Percentiles rank a stretch among this genome's conserved stretches.
Conservation (phyloP, 257 asterid species). For the Verbascum thapsus region DNA sequence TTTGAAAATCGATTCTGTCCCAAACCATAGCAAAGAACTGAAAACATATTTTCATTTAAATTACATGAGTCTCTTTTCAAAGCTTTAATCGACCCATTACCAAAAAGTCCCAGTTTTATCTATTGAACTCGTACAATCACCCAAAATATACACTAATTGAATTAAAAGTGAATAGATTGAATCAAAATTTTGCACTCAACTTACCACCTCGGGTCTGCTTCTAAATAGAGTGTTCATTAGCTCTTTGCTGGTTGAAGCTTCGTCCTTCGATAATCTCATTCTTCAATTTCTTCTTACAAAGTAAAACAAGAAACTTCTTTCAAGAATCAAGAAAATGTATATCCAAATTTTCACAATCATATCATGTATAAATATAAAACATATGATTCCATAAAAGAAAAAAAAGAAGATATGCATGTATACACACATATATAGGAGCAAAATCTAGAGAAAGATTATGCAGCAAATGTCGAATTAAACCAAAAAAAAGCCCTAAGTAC, state of each 20-base stretch:
- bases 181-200: conserved; percentile 27
- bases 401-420: conserved; percentile 28
- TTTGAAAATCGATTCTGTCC: conserved; percentile 3
- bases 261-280: conserved; percentile 61
- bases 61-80: neutral
- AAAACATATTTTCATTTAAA: no score
- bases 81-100: neutral
- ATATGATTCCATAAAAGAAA: conserved; percentile 3
- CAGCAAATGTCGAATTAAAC: conserved; percentile 13
- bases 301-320: neutral
- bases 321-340: neutral
- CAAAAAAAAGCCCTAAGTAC: conserved; percentile 40
- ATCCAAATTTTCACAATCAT: neutral
- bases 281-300: conserved; percentile 29
- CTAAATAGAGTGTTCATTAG: conserved; percentile 33
- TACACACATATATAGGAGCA: conserved; percentile 24
- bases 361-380: conserved; percentile 20
- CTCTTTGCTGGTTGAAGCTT: conserved; percentile 67
- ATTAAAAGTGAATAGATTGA: conserved; percentile 20
- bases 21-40: conserved; percentile 5
- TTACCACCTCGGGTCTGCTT: conserved; percentile 51
- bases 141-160: conserved; percentile 7
- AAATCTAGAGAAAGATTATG: conserved; percentile 6
- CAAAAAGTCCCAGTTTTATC: neutral
- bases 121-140: neutral